Evolutionary conservation across 352 stramenopile genomes (phyloP), one percentile per base, ranked within the genome.

Genomic region (Phytophthora capsici): DNA sequence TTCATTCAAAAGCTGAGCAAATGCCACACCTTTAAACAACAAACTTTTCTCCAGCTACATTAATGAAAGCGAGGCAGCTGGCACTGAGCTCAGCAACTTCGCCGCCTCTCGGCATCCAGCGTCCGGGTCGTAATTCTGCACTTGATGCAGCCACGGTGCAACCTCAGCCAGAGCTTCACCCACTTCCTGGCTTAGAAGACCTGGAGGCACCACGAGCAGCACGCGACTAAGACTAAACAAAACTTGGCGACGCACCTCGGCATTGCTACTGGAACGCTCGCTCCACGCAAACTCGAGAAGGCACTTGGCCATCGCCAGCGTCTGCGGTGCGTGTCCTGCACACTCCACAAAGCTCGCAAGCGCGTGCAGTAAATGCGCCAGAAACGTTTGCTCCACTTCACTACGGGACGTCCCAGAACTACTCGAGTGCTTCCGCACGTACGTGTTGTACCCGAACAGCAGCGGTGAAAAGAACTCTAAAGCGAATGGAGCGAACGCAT

Each of bases 391-490:
- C 41, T 94, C 85, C 3, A 94, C 50, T 30, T 93, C 84, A 16
- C 61, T 83, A 40, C 75, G 50, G 4, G 65, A 32, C 40, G 72
- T 67, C 16, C 38, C 69, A 23, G 69, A 16, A 19, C 17, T 49
- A 13, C 25, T 38, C n/a, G 66, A 66, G 49, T 85, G 65, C 23
- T 72, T 57, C 6, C 66, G 77, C 25, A 77, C 55, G 51, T 86
- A 94, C 45, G 88, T 66, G 19, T 88, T 60, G 59, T 91, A 94
- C 2, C 85, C 83, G 45, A 90, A 89, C 4, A 94, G 48, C 38
- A 94, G 40, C 14, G 85, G 83, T n/a, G 80, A 89, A 60, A 94
- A 94, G 57, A 94, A 94, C 19, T 55, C 50, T 22, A 91, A 52
- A 4, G 82, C 81, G 19, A 89, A 67, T 1, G 87, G 78, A 23